A percentile compares a stretch with the other conserved stretches of the same genome.
These are phyloP conservation scores for Penicillium steckii DNA, from an alignment of 495 filamentous ascomycete genomes.

Conservation along the genomic window DNA sequence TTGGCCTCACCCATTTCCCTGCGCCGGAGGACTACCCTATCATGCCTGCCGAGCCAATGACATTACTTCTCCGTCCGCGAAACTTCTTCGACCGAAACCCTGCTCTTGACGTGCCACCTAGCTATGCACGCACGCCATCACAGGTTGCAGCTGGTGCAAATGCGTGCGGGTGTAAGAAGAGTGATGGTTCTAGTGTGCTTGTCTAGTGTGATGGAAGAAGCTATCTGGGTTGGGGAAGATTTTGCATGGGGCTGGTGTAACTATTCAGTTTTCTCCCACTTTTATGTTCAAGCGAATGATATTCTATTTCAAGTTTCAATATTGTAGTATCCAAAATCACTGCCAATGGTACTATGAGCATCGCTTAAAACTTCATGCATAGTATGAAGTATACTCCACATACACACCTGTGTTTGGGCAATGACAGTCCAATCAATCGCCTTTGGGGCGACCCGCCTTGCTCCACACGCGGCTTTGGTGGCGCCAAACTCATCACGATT, in stretches of 20 bases:
- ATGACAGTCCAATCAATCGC: too few relatives aligned
- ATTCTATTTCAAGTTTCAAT: too few relatives aligned
- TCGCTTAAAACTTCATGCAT: too few relatives aligned
- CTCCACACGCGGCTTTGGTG: not conserved
- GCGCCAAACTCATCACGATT: not conserved
- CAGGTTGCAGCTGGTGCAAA: slow-evolving; percentile 55
- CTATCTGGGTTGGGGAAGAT: too few relatives aligned
- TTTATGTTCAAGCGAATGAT: not conserved
- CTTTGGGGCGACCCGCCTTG: too few relatives aligned
- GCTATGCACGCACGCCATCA: slow-evolving; percentile 70
- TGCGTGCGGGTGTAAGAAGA: slow-evolving; percentile 43
- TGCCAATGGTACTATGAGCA: too few relatives aligned
- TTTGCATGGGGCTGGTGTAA: too few relatives aligned
- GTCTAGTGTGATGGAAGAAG: slow-evolving; percentile 36
- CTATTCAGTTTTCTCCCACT: too few relatives aligned
- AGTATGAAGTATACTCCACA: too few relatives aligned
- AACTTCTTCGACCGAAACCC: slow-evolving; percentile 90
- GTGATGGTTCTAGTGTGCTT: slow-evolving; percentile 42
- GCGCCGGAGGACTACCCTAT: slow-evolving; percentile 91
- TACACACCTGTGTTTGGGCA: too few relatives aligned
- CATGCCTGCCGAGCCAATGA: slow-evolving; percentile 93
- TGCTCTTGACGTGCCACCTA: slow-evolving; percentile 82
- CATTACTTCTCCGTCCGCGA: slow-evolving; percentile 74
- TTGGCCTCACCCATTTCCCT: slow-evolving; percentile 90
- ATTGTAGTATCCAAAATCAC: too few relatives aligned